These are phyloP conservation scores for Amoebophrya sp. DNA, from an alignment of 169 alveolate genomes.

Conservation along the genomic window DNA sequence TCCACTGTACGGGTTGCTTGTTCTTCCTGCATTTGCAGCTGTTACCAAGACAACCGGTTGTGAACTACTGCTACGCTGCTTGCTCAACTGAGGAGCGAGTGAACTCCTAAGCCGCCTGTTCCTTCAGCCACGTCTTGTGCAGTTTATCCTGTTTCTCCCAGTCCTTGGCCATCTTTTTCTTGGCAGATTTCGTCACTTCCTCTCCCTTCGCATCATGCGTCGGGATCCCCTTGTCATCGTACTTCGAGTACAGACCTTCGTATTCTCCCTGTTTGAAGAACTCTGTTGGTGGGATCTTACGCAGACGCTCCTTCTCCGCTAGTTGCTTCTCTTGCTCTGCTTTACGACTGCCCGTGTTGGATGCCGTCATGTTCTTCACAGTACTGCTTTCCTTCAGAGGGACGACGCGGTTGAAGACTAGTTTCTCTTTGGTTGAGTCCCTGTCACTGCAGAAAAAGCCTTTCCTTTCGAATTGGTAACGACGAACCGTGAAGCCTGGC, in stretches of 20 bases:
- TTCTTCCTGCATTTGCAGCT: background rate
- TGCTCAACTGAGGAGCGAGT: too few species aligned
- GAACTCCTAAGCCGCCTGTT: background rate
- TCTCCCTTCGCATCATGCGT: constrained; percentile 27
- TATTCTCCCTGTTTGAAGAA: constrained; percentile 35
- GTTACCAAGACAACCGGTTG: background rate
- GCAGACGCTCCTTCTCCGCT: background rate
- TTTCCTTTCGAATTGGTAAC: background rate
- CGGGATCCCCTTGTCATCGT: constrained; percentile 38
- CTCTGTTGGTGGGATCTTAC: constrained; percentile 24
- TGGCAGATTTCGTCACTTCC: background rate
- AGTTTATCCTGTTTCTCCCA: constrained; percentile 4
- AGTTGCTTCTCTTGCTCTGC: background rate
- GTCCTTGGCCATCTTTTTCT: constrained; percentile 28
- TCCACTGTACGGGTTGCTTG: background rate
- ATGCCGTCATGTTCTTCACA: background rate
- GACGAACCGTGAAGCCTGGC: background rate
- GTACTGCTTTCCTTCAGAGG: constrained; percentile 5
- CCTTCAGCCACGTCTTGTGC: background rate
- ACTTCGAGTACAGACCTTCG: constrained; percentile 33
- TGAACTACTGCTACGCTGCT: background rate
- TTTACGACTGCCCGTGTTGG: background rate
- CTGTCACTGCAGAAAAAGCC: background rate
- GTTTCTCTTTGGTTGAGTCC: background rate
- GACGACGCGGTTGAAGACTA: background rate